These are phyloP conservation scores for Saposhnikovia divaricata DNA, from an alignment of 129 eudicot genomes.

Conservation along the genomic window DNA sequence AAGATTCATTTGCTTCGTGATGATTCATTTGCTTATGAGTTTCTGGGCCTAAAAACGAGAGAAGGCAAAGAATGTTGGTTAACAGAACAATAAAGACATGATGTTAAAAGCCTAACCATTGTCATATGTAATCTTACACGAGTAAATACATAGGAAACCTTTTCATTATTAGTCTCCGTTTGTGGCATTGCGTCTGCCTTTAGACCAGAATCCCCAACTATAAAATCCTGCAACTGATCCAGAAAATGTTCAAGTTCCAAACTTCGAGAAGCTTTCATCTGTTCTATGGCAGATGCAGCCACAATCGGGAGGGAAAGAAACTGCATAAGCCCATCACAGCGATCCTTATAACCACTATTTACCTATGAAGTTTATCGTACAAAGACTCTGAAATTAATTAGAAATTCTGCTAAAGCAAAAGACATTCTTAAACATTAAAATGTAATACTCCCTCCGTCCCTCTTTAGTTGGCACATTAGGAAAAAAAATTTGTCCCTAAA, in stretches of 20 bases:
- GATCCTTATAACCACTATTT: constrained; percentile 94
- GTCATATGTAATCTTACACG: constrained; percentile 44
- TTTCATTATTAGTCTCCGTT: constrained; percentile 46
- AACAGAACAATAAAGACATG: not conserved
- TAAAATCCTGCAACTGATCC: constrained; percentile 32
- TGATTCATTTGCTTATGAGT: constrained; percentile 74
- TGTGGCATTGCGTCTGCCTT: constrained; percentile 50
- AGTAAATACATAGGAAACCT: constrained; percentile 43
- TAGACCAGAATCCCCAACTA: constrained; percentile 45
- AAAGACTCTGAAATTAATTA: too few species aligned
- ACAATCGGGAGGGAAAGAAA: constrained; percentile 73
- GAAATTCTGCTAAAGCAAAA: too few species aligned
- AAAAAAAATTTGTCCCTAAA: too few species aligned
- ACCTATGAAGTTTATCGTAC: too few species aligned
- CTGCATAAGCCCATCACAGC: constrained; percentile 94
- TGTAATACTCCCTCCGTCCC: too few species aligned
- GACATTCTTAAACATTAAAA: too few species aligned
- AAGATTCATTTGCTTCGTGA: too few species aligned
- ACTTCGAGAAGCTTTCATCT: constrained; percentile 59
- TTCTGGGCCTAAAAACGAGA: constrained; percentile 33
- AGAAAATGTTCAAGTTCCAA: constrained; percentile 78
- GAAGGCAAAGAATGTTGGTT: not conserved
- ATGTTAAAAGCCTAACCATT: not conserved
- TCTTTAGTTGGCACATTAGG: too few species aligned
- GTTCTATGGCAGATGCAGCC: constrained; percentile 67